Evolutionary conservation across 805 yeast species (phyloP), one percentile per base, ranked within the genome.

Genomic region (Starmera quercuum): DNA sequence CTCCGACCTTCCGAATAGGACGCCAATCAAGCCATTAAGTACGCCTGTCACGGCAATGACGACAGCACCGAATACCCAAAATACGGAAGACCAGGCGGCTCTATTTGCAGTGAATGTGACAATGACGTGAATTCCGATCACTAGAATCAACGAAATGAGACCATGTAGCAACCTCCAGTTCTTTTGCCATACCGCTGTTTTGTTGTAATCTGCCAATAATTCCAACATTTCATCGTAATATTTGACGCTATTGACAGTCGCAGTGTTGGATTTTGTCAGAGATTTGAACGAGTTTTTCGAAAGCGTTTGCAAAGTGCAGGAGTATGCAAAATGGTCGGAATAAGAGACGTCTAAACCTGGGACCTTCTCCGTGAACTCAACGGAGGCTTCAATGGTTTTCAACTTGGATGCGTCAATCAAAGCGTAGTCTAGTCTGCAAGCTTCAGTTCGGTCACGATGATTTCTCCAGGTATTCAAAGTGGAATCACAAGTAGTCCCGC

Each of bases 401-500:
- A 87, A 59, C 31, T 61, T 61, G 0, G 56, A 42, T 1, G 73
- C 57, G 51, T 84, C 95, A 32, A 83, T 73, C 39, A 92, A 68
- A 0, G 95, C 94, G 53, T 90, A 92, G 51, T 92, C 98, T 32
- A 92, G 64, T 27, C 98, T 65, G 47, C 90, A 81, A 2, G 97
- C 97, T 40, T 84, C 87, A 33, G 71, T 66, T 0, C 68, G 64
- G 15, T 58, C 46, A 20, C 78, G 55, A 29, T 41, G 32, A 3
- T 42, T 61, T 38, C 96, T 68, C 94, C 95, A 88, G 2, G 95
- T 82, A 49, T 88, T 88, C 35, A 87, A 62, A 12, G 64, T 66
- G 1, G 95, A 83, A 51, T 92, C 95, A 56, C 97, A 87, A 0
- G 98, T 92, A 6, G 83, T 75, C 1, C 95, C 97, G 6, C 85